Conservation (phyloP, 2,329 filamentous ascomycete genomes). For the Trichoderma guizhouense region DNA sequence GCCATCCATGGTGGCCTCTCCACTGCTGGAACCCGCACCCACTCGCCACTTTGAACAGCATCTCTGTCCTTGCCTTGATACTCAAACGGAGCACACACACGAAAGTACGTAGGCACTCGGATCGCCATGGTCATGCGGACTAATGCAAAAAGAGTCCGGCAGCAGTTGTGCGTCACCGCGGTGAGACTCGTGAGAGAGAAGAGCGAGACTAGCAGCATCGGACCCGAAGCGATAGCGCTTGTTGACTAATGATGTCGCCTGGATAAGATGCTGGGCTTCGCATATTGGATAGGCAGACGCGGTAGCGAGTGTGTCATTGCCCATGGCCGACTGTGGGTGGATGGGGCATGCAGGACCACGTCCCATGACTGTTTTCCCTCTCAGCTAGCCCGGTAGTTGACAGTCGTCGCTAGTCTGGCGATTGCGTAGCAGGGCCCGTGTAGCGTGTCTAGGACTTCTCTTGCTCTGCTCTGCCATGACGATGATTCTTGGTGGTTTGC, state of each 20-base stretch:
- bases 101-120: neutral
- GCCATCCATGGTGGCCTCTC: neutral
- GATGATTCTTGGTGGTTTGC: neutral
- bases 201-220: neutral
- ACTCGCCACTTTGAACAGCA: neutral
- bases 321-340: neutral
- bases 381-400: conserved; percentile 5
- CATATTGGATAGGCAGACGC: conserved; percentile 12
- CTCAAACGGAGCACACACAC: no score
- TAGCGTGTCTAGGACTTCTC: conserved; percentile 9
- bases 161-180: conserved; percentile 16
- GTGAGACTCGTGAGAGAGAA: conserved; percentile 17
- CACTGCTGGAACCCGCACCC: neutral
- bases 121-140: conserved; percentile 11
- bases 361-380: conserved; percentile 13
- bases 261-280: neutral
- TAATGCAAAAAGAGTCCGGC: neutral
- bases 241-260: conserved; percentile 1
- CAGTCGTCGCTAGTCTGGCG: neutral
- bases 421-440: neutral
- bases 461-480: neutral
- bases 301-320: conserved; percentile 9
- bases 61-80: neutral
- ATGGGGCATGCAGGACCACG: conserved; percentile 1
- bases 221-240: conserved; percentile 5